Base-by-base conservation (phyloP, 2,329 filamentous ascomycete genomes). In the Pyricularia sp. region DNA sequence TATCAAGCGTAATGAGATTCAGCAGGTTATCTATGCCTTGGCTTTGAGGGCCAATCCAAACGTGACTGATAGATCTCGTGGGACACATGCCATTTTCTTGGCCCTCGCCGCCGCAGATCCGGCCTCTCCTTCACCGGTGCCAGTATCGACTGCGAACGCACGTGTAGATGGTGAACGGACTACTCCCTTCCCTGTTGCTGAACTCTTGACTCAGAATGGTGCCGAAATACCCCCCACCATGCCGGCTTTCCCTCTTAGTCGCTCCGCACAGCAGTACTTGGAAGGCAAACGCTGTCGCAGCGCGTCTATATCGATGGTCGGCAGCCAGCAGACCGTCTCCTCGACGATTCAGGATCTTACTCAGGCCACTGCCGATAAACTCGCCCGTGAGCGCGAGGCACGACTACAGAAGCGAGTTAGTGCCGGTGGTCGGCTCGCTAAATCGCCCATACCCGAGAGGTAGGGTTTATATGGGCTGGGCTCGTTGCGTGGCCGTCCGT, bases 1-100 rank as follows among this genome's bases (percentile, higher is more conserved):
- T 10, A 93, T 97, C 74, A 99, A 97, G 81, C 91, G 88, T 76
- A 97, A 97, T 74, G 93, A 99, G 73, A 91, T 99, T 65, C 90
- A 94, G 72, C 90, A 92, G 68, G 92, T 97, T 28, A 84, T 99
- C 30, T 96, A 97, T 71, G 93, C 90, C 3, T 81, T 99, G 61
- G 91, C 94, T 1, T 81, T 97, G 35, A 84, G 84, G 67, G 94
- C 91, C 16, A 96, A 93, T 71, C 90, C 93, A 16, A 99, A 99
- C 71, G 84, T 88, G 3, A 80, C 86, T 5, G 94, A 99, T 74
- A 90, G 88, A 68, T 94, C 92, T 53, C 85, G 94, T 64, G 90
- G 89, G 57, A 97, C 93, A 0, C 93, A 96, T 73, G 87, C 90
- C 1, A 84, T 97, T 19, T 97, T 93, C 78, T 81, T 99, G 57